These are phyloP conservation scores for Heliamphora exappendiculata DNA, from an alignment of 148 eudicot genomes.

Conservation along the genomic window DNA sequence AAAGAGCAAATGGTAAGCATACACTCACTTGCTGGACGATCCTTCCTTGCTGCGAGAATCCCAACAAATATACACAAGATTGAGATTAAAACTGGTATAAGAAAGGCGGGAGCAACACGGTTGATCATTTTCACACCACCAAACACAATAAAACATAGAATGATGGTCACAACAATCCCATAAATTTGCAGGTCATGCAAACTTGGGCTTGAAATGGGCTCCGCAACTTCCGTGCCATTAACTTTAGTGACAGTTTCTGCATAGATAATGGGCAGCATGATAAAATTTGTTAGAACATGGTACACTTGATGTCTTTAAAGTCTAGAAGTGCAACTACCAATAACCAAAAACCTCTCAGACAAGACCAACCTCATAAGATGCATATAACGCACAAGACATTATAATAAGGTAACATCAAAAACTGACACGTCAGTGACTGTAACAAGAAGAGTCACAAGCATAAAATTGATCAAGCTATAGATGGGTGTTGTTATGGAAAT, in stretches of 20 bases:
- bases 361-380: neutral
- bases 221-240: slow-evolving; percentile 62
- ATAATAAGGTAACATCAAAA: neutral
- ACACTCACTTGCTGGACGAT: slow-evolving; percentile 64
- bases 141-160: slow-evolving; percentile 88
- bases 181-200: slow-evolving; percentile 94
- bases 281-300: neutral
- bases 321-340: neutral
- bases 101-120: slow-evolving; percentile 95
- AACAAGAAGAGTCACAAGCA: neutral
- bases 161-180: slow-evolving; percentile 88
- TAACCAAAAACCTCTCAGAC: neutral
- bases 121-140: slow-evolving; percentile 99
- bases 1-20: slow-evolving; percentile 5
- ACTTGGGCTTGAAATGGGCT: slow-evolving; percentile 67
- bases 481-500: neutral
- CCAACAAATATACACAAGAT: slow-evolving; percentile 85
- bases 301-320: neutral
- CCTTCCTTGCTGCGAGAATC: slow-evolving; percentile 55
- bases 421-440: neutral
- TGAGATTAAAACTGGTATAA: slow-evolving; percentile 87
- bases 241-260: slow-evolving; percentile 67
- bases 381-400: neutral
- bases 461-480: neutral
- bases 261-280: slow-evolving; percentile 3